phyloP scores from a whole-genome alignment of 2,329 filamentous ascomycete genomes.

The Fusarium compactum region DNA sequence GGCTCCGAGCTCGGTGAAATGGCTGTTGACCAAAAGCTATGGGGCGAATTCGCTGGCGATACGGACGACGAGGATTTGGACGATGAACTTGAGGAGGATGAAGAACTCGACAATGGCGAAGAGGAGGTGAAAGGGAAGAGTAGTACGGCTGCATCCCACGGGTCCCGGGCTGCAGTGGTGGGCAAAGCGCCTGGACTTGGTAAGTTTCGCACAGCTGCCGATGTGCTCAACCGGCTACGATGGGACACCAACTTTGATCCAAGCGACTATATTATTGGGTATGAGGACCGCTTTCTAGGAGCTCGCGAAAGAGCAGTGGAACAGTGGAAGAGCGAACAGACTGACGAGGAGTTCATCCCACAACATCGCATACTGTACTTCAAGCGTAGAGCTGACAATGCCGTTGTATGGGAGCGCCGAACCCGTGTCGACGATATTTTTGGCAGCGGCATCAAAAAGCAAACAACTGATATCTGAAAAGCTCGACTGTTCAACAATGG shows the following conservation, averaged over 20 bases:
- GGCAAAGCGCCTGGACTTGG: slow-evolving; percentile 50
- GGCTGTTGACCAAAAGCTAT: slow-evolving; percentile 61
- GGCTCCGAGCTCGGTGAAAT: slow-evolving; percentile 57
- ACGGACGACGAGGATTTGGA: slow-evolving; percentile 56
- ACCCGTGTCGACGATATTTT: slow-evolving; percentile 67
- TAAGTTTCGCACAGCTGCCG: slow-evolving; percentile 68
- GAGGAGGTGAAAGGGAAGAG: slow-evolving; percentile 18
- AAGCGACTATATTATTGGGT: slow-evolving; percentile 68
- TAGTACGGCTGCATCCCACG: slow-evolving; percentile 1
- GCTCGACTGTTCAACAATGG: slow-evolving; percentile 4
- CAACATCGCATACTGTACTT: slow-evolving; percentile 74
- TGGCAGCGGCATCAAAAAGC: slow-evolving; percentile 60
- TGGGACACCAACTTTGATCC: slow-evolving; percentile 69
- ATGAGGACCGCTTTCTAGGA: slow-evolving; percentile 70
- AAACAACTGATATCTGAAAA: slow-evolving; percentile 8
- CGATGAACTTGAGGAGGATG: slow-evolving; percentile 57
- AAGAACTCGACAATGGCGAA: slow-evolving; percentile 42
- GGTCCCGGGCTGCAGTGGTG: slow-evolving; percentile 32
- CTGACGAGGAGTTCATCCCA: slow-evolving; percentile 75
- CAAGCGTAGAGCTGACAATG: slow-evolving; percentile 63
- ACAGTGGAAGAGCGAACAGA: slow-evolving; percentile 71
- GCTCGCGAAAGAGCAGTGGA: slow-evolving; percentile 65
- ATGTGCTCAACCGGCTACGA: slow-evolving; percentile 69
- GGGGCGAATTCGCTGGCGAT: slow-evolving; percentile 55
- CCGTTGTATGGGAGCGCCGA: slow-evolving; percentile 68